Evolutionary conservation across 768 basidiomycete species (phyloP).

Genomic region (Polyporus arcularius): DNA sequence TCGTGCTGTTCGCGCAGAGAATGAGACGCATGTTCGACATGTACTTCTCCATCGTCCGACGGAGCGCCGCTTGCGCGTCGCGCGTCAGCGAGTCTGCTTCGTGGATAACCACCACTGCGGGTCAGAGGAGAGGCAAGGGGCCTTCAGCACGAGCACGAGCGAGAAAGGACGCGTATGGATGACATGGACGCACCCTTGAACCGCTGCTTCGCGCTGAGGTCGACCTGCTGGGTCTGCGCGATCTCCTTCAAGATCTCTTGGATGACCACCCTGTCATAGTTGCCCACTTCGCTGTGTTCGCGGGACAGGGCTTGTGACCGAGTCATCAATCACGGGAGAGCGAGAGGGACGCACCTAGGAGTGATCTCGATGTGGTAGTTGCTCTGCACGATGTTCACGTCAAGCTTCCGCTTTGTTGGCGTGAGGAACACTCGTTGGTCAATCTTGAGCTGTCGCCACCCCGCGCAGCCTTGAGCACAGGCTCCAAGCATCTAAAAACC

Average conservation of each 20-base stretch:
- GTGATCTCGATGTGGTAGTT: slow-evolving; percentile 99
- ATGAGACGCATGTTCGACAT: slow-evolving; percentile 98
- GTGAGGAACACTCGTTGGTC: slow-evolving; percentile 96
- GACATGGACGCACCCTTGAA: slow-evolving; percentile 78
- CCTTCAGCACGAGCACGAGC: neutral
- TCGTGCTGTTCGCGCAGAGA: slow-evolving; percentile 93
- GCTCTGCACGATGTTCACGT: slow-evolving; percentile 95
- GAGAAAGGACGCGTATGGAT: slow-evolving; percentile 1
- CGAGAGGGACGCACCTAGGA: slow-evolving; percentile 64
- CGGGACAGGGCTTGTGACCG: neutral
- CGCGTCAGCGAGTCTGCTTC: slow-evolving; percentile 94
- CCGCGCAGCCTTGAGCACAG: neutral
- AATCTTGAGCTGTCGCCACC: slow-evolving; percentile 79
- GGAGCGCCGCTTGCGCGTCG: slow-evolving; percentile 95
- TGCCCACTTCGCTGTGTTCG: slow-evolving; percentile 83
- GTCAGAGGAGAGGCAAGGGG: neutral
- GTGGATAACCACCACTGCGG: slow-evolving; percentile 92
- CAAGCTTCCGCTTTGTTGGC: slow-evolving; percentile 90
- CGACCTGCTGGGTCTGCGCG: slow-evolving; percentile 98
- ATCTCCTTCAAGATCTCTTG: slow-evolving; percentile 98
- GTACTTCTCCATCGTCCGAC: slow-evolving; percentile 99
- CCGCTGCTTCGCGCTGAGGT: slow-evolving; percentile 90
- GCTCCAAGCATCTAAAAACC: neutral
- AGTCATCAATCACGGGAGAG: neutral
- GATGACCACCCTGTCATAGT: slow-evolving; percentile 91